These are phyloP conservation scores for Dorcoceras hygrometricum DNA, from an alignment of 257 asterid genomes.

Conservation along the genomic window DNA sequence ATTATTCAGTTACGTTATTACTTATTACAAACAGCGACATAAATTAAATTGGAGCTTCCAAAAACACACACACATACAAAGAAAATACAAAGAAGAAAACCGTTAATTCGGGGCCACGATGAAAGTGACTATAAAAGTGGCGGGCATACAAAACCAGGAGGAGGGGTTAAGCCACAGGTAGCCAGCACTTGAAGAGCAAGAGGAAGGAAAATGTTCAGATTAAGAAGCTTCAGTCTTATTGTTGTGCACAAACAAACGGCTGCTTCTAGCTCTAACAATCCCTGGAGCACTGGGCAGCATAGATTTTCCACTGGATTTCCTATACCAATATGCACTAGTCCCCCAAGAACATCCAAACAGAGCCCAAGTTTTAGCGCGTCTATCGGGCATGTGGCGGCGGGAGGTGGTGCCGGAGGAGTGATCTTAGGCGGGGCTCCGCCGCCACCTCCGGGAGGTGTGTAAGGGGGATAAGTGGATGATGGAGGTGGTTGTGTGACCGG, in stretches of 20 bases:
- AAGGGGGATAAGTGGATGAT: conserved; percentile 50
- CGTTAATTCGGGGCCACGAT: background rate
- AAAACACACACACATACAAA: background rate
- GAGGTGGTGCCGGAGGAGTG: conserved; percentile 28
- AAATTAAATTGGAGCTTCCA: background rate
- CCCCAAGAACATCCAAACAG: conserved; percentile 87
- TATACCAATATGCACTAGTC: conserved; percentile 70
- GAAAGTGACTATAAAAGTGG: conserved; percentile 32
- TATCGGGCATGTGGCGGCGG: conserved; percentile 56
- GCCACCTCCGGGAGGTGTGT: conserved; percentile 42
- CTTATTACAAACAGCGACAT: background rate
- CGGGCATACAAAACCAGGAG: conserved; percentile 88
- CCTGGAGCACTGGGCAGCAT: conserved; percentile 88
- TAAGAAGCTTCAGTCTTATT: conserved; percentile 70
- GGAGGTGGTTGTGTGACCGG: conserved; percentile 43
- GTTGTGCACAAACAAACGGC: conserved; percentile 85
- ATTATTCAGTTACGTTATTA: no score
- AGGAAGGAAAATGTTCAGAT: conserved; percentile 79
- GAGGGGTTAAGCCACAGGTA: conserved; percentile 78
- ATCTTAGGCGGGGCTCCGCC: conserved; percentile 36
- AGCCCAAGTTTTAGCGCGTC: conserved; percentile 83
- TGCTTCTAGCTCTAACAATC: conserved; percentile 82
- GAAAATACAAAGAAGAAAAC: no score
- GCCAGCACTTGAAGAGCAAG: conserved; percentile 76
- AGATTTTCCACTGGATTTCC: conserved; percentile 74